These are phyloP conservation scores for Sclerotinia subarctica DNA, from an alignment of 2,329 filamentous ascomycete species.

Conservation along the genomic window DNA sequence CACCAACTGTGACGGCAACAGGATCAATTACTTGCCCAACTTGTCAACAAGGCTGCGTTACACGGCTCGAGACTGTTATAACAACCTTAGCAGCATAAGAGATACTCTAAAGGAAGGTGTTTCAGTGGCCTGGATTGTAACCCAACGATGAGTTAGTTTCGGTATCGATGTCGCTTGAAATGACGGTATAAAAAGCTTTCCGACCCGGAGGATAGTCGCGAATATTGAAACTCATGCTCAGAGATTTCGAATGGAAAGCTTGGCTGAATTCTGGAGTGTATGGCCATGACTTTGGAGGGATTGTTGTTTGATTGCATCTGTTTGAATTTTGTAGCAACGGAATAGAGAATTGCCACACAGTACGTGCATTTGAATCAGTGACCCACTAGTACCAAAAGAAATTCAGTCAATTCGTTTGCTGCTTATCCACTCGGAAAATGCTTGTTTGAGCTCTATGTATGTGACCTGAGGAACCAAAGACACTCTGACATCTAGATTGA, in stretches of 20 bases:
- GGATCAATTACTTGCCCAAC: constrained; percentile 21
- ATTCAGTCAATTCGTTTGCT: background rate
- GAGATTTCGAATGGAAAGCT: background rate
- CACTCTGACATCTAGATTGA: no score
- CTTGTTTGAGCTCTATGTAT: background rate
- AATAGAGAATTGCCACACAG: background rate
- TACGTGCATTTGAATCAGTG: background rate
- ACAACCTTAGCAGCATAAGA: constrained; percentile 13
- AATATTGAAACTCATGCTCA: background rate
- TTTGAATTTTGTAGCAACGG: background rate
- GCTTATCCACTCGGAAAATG: background rate
- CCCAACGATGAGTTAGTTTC: background rate
- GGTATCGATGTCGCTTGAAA: background rate
- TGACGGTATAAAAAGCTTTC: background rate
- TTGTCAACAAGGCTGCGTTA: constrained; percentile 26
- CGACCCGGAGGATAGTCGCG: background rate
- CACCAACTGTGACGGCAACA: constrained; percentile 29
- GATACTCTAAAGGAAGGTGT: background rate
- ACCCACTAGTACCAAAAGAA: background rate
- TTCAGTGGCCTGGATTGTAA: background rate
- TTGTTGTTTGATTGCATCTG: background rate
- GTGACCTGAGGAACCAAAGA: no score
- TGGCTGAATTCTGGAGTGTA: background rate
- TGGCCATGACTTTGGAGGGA: background rate
- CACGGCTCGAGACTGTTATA: constrained; percentile 21